These are phyloP conservation scores for Backusella mclennaniae DNA, from an alignment of 192 early-diverging fungal genomes.

Conservation along the genomic window DNA sequence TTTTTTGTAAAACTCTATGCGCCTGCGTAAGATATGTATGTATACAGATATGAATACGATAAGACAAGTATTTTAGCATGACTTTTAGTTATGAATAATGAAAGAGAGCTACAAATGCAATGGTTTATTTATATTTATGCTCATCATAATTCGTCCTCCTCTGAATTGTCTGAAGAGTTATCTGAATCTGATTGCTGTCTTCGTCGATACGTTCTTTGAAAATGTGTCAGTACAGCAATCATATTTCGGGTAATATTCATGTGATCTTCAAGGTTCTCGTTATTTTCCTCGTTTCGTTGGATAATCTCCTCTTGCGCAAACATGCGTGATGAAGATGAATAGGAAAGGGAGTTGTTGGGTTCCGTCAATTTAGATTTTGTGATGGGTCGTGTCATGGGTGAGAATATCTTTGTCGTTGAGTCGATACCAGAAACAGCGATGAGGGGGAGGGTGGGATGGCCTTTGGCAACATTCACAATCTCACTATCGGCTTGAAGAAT, in stretches of 20 bases:
- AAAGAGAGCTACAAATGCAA: not conserved
- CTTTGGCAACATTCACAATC: constrained; percentile 52
- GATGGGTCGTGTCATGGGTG: constrained; percentile 33
- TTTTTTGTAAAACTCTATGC: too few species aligned
- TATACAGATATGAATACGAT: too few species aligned
- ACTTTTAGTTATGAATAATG: not conserved
- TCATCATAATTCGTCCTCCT: not conserved
- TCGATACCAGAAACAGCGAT: constrained; percentile 72
- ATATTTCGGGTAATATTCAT: not conserved
- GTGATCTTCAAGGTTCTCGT: constrained; percentile 8
- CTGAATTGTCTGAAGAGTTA: not conserved
- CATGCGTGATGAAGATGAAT: constrained; percentile 8
- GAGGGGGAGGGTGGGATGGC: constrained; percentile 56
- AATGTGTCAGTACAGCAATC: not conserved
- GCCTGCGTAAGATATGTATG: too few species aligned
- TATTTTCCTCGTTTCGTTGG: not conserved
- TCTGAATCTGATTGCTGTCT: not conserved
- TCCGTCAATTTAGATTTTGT: not conserved
- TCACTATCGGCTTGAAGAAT: constrained; percentile 64
- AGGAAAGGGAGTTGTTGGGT: not conserved
- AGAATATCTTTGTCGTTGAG: constrained; percentile 67
- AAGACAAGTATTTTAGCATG: too few species aligned
- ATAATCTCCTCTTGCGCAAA: constrained; percentile 1
- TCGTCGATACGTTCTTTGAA: not conserved
- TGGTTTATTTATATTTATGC: not conserved